phyloP scores from a whole-genome alignment of 2,329 filamentous ascomycete genomes.

The Monosporascus ibericus region DNA sequence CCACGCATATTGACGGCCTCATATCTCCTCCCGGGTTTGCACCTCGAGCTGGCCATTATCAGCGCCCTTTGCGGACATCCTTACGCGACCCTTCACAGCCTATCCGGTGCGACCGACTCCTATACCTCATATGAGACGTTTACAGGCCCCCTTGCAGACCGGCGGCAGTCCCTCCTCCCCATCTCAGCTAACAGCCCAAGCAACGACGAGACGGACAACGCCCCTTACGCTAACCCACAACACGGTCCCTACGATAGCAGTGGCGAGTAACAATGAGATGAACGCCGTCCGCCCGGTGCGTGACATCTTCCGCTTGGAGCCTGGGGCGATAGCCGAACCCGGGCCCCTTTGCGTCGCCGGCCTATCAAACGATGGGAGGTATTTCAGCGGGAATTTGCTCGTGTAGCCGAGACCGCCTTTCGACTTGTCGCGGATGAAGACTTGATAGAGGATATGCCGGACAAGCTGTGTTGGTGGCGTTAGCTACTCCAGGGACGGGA shows the following conservation, averaged over 20 bases:
- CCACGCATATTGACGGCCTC: too few species aligned
- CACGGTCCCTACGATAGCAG: constrained; percentile 5
- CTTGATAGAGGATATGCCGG: constrained; percentile 53
- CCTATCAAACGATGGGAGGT: constrained; percentile 45
- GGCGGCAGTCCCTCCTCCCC: too few species aligned
- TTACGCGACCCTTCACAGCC: too few species aligned
- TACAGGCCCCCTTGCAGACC: too few species aligned
- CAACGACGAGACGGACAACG: too few species aligned
- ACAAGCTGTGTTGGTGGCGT: constrained; percentile 22
- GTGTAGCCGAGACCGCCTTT: constrained; percentile 55
- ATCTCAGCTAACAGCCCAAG: too few species aligned
- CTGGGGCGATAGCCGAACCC: constrained; percentile 9
- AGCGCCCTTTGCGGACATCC: too few species aligned
- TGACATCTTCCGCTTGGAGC: constrained; percentile 23
- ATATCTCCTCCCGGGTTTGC: too few species aligned
- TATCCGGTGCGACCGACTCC: too few species aligned
- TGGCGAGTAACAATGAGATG: constrained; percentile 13
- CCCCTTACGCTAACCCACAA: constrained; percentile 9
- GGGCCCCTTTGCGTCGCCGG: constrained; percentile 27
- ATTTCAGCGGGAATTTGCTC: constrained; percentile 65
- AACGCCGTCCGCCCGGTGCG: constrained; percentile 26
- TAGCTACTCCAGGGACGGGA: background rate
- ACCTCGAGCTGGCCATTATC: too few species aligned
- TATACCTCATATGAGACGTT: too few species aligned
- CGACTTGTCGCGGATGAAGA: constrained; percentile 57